Conservation (phyloP, 2,329 filamentous ascomycete genomes). For the Claviceps fusiformis region DNA sequence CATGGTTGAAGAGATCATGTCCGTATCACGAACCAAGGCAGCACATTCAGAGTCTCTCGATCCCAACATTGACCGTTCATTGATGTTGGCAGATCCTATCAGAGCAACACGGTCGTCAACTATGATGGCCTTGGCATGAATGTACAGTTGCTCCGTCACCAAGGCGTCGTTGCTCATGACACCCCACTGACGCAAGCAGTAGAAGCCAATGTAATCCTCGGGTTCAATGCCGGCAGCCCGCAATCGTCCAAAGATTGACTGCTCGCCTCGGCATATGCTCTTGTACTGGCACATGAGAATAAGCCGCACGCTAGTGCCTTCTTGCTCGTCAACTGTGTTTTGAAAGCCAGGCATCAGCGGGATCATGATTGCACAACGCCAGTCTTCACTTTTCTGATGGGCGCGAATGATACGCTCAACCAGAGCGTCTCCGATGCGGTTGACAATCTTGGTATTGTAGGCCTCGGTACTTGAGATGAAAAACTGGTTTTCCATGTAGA, state of each 20-base stretch:
- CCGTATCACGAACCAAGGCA: slow-evolving; percentile 78
- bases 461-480: slow-evolving; percentile 90
- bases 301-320: slow-evolving; percentile 83
- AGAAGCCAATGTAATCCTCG: slow-evolving; percentile 92
- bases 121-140: slow-evolving; percentile 93
- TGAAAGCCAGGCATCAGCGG: slow-evolving; percentile 98
- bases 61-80: slow-evolving; percentile 90
- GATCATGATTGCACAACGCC: slow-evolving; percentile 81
- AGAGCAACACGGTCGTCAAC: slow-evolving; percentile 88
- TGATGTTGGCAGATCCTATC: slow-evolving; percentile 97
- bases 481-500: slow-evolving; percentile 98
- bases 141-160: slow-evolving; percentile 93
- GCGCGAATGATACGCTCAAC: slow-evolving; percentile 85
- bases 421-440: slow-evolving; percentile 85
- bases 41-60: slow-evolving; percentile 86
- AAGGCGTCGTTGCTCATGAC: slow-evolving; percentile 73
- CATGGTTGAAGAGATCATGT: slow-evolving; percentile 89
- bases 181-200: slow-evolving; percentile 83
- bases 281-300: slow-evolving; percentile 97
- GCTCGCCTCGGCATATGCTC: slow-evolving; percentile 85
- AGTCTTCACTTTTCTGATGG: slow-evolving; percentile 70
- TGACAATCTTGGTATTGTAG: slow-evolving; percentile 75
- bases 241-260: slow-evolving; percentile 81
- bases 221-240: slow-evolving; percentile 72
- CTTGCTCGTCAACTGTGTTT: slow-evolving; percentile 86